A percentile compares a stretch with the other conserved stretches of the same genome.
Conservation (phyloP, 2,329 filamentous ascomycete species). For the Sphaerulina vaccinii region DNA sequence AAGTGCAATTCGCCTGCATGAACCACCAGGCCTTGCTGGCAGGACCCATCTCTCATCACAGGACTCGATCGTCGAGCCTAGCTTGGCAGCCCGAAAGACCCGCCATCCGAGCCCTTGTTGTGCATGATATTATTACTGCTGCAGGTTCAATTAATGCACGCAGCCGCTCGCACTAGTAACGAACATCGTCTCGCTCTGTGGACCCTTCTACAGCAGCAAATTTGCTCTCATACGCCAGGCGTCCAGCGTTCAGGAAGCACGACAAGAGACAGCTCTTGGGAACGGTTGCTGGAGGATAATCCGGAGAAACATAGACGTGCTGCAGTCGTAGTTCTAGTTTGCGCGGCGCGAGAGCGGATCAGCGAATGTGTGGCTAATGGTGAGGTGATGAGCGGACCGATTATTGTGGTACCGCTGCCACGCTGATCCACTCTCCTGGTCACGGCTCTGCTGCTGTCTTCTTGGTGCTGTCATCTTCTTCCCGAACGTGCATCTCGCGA, state of each 20-base stretch:
- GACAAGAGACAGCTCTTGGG: neutral
- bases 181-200: conserved; percentile 1
- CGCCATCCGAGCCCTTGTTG: conserved; percentile 20
- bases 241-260: neutral
- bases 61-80: conserved; percentile 20
- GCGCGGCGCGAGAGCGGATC: neutral
- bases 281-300: neutral
- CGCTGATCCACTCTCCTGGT: conserved; percentile 23
- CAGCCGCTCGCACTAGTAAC: conserved; percentile 8
- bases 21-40: conserved; percentile 10
- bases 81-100: conserved; percentile 17
- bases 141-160: conserved; percentile 24
- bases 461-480: conserved; percentile 16
- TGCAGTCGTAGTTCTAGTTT: neutral
- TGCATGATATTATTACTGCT: conserved; percentile 1
- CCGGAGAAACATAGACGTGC: neutral
- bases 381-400: conserved; percentile 5
- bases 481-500: too few relatives aligned
- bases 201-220: conserved; percentile 7
- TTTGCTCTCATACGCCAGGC: neutral
- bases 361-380: conserved; percentile 18
- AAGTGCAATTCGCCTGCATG: conserved; percentile 23
- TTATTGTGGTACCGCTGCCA: conserved; percentile 20
- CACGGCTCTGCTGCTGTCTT: conserved; percentile 10
- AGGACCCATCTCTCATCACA: neutral